Percentiles rank a stretch among this genome's conserved stretches.
Conservation (phyloP, 2,329 filamentous ascomycete species). For the Fusarium euwallaceae region DNA sequence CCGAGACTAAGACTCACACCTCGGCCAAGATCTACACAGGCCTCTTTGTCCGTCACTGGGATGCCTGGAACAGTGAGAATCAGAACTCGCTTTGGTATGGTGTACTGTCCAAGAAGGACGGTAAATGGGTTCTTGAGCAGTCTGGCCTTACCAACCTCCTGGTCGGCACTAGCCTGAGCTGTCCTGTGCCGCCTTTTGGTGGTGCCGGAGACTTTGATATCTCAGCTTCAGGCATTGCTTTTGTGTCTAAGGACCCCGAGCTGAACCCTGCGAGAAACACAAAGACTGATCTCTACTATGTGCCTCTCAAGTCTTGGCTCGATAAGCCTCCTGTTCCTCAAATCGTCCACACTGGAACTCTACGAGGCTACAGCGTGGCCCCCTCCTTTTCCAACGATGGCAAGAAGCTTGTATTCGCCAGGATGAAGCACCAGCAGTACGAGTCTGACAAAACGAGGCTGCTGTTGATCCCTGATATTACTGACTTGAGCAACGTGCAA, state of each 20-base stretch:
- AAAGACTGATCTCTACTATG: slow-evolving; percentile 84
- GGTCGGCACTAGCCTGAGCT: slow-evolving; percentile 69
- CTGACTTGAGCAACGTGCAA: slow-evolving; percentile 67
- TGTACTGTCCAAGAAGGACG: slow-evolving; percentile 63
- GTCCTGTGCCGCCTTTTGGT: slow-evolving; percentile 83
- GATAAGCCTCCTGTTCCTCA: slow-evolving; percentile 65
- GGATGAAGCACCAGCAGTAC: slow-evolving; percentile 83
- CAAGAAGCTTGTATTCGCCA: slow-evolving; percentile 78
- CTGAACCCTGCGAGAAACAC: slow-evolving; percentile 81
- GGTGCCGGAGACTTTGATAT: slow-evolving; percentile 86
- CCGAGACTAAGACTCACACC: slow-evolving; percentile 70
- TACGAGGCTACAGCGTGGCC: slow-evolving; percentile 73
- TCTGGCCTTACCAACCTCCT: slow-evolving; percentile 73
- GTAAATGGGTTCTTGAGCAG: slow-evolving; percentile 57
- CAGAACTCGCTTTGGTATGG: slow-evolving; percentile 81
- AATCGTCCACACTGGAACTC: slow-evolving; percentile 65
- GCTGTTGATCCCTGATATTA: slow-evolving; percentile 73
- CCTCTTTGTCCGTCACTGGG: slow-evolving; percentile 87
- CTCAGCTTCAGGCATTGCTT: slow-evolving; percentile 73
- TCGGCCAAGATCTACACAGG: slow-evolving; percentile 79
- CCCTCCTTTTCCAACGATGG: slow-evolving; percentile 84
- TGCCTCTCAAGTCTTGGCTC: slow-evolving; percentile 73
- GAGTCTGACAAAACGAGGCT: slow-evolving; percentile 80
- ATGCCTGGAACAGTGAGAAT: slow-evolving; percentile 78
- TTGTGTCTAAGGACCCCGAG: slow-evolving; percentile 80